These are phyloP conservation scores for Leccinum griseonigrum DNA, from an alignment of 1,284 basidiomycete species.

Conservation along the genomic window DNA sequence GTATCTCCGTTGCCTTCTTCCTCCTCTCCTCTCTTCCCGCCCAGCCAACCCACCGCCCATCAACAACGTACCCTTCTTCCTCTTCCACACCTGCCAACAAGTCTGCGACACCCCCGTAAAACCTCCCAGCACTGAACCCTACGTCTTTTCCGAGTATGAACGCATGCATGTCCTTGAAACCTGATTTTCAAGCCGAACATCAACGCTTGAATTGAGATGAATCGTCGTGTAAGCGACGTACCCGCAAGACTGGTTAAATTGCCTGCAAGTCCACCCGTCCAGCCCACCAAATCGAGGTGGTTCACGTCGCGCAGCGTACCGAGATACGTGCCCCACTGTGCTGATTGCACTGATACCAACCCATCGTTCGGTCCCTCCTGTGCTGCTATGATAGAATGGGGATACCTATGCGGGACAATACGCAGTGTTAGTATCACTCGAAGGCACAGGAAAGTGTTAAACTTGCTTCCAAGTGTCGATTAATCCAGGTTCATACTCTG, in stretches of 20 bases:
- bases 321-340: slow-evolving; percentile 85
- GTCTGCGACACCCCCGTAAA: slow-evolving; percentile 82
- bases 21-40: slow-evolving; percentile 17
- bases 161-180: slow-evolving; percentile 52
- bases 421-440: background rate
- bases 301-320: slow-evolving; percentile 90
- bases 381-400: slow-evolving; percentile 81
- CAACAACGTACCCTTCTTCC: slow-evolving; percentile 33
- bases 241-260: slow-evolving; percentile 58
- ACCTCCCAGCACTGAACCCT: slow-evolving; percentile 84
- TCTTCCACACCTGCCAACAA: slow-evolving; percentile 71
- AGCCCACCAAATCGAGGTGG: slow-evolving; percentile 87
- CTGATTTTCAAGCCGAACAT: slow-evolving; percentile 5
- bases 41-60: slow-evolving; percentile 21
- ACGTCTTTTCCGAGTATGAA: slow-evolving; percentile 87
- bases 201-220: background rate
- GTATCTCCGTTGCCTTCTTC: slow-evolving; percentile 4
- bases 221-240: background rate
- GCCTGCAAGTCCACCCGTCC: slow-evolving; percentile 67
- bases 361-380: slow-evolving; percentile 94
- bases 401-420: slow-evolving; percentile 46
- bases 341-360: slow-evolving; percentile 79
- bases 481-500: slow-evolving; percentile 81
- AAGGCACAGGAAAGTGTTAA: background rate
- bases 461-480: slow-evolving; percentile 83